Conservation (phyloP, 78 protist species). For the Planoprotostelium fungivorum region DNA sequence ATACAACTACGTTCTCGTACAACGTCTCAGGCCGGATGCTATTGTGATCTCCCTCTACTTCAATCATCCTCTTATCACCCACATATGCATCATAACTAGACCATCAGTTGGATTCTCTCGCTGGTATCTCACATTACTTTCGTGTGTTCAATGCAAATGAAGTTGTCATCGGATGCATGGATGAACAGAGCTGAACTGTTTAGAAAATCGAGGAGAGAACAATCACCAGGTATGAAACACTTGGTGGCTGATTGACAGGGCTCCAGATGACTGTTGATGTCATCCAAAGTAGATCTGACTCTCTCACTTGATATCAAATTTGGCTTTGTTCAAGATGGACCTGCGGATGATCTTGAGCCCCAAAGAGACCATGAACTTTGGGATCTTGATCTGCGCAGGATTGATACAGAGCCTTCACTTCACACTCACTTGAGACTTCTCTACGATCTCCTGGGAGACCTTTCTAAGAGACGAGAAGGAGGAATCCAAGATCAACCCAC, state of each 20-base stretch:
- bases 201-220: conserved; percentile 19
- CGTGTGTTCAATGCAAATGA: conserved; percentile 60
- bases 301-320: conserved; percentile 56
- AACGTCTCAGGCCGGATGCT: conserved; percentile 64
- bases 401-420: neutral
- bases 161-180: conserved; percentile 50
- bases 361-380: conserved; percentile 55
- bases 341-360: conserved; percentile 53
- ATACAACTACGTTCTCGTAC: conserved; percentile 64
- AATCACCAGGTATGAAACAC: conserved; percentile 19
- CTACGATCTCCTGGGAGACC: conserved; percentile 67
- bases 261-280: neutral
- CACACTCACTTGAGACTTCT: neutral
- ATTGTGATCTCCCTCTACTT: conserved; percentile 75
- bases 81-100: conserved; percentile 29
- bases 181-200: conserved; percentile 66
- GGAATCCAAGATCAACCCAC: conserved; percentile 67
- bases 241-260: neutral
- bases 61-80: conserved; percentile 68
- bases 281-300: neutral
- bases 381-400: conserved; percentile 40
- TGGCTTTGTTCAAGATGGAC: conserved; percentile 49
- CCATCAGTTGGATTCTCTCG: neutral
- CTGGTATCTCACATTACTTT: conserved; percentile 18
- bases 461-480: conserved; percentile 57